Percentiles rank a stretch among this genome's conserved stretches.
These are phyloP conservation scores for Nothophytophthora sp. DNA, from an alignment of 352 stramenopile genomes.

Conservation along the genomic window DNA sequence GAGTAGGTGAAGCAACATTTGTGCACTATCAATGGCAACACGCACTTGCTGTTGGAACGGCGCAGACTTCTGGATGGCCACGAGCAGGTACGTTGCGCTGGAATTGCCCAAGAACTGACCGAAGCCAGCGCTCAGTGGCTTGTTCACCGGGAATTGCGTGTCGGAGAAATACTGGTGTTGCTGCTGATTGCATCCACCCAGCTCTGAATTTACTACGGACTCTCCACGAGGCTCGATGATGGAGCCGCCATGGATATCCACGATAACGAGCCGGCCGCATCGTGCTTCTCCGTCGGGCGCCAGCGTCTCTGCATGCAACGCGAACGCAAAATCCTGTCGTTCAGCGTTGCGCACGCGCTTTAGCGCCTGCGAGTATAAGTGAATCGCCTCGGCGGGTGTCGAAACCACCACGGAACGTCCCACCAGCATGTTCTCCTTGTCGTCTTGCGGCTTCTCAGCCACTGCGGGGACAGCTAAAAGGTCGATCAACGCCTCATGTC, in stretches of 20 bases:
- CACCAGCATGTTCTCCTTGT: slow-evolving; percentile 24
- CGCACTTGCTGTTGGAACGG: slow-evolving; percentile 68
- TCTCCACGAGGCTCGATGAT: slow-evolving; percentile 42
- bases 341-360: slow-evolving; percentile 5
- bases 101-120: slow-evolving; percentile 48
- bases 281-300: slow-evolving; percentile 17
- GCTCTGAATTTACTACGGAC: neutral
- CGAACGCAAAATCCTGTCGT: slow-evolving; percentile 43
- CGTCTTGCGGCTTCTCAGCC: neutral
- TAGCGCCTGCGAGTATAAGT: slow-evolving; percentile 33
- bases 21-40: too few relatives aligned
- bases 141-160: slow-evolving; percentile 57
- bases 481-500: slow-evolving; percentile 14
- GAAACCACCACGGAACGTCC: slow-evolving; percentile 26
- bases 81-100: slow-evolving; percentile 51
- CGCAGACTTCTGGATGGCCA: slow-evolving; percentile 58
- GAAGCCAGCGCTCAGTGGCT: slow-evolving; percentile 39
- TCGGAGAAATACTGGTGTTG: slow-evolving; percentile 43
- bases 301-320: slow-evolving; percentile 45
- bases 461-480: slow-evolving; percentile 4
- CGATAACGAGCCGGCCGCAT: slow-evolving; percentile 39
- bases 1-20: too few relatives aligned
- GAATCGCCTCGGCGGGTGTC: slow-evolving; percentile 32
- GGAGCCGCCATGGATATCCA: slow-evolving; percentile 50
- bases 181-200: slow-evolving; percentile 8